Conservation (phyloP, 768 basidiomycete species). For the Trametes punicea region DNA sequence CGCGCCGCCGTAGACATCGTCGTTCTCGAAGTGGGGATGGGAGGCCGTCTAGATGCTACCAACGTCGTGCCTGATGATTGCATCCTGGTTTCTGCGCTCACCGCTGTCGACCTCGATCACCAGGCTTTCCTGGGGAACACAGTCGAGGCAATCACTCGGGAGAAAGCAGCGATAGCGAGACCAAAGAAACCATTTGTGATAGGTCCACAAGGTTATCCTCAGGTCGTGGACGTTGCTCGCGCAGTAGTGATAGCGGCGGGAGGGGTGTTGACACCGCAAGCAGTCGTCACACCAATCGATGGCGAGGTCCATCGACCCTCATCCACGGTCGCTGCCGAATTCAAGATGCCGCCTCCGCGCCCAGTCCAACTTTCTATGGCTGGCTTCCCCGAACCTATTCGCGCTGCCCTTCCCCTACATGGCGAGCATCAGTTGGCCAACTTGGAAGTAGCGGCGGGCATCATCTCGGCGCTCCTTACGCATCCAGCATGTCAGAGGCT, state of each 20-base stretch:
- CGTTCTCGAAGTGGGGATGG: slow-evolving; percentile 93
- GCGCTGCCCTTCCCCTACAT: slow-evolving; percentile 57
- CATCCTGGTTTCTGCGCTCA: slow-evolving; percentile 77
- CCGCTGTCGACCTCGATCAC: slow-evolving; percentile 90
- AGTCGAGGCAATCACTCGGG: slow-evolving; percentile 65
- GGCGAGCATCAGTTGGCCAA: slow-evolving; percentile 88
- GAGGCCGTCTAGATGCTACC: slow-evolving; percentile 89
- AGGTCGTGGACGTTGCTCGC: slow-evolving; percentile 45
- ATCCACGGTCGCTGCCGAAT: slow-evolving; percentile 19
- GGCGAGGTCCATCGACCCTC: slow-evolving; percentile 39
- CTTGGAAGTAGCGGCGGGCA: slow-evolving; percentile 78
- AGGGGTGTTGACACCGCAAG: slow-evolving; percentile 33
- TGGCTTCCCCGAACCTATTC: slow-evolving; percentile 43
- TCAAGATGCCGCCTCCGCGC: slow-evolving; percentile 35
- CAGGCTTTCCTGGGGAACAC: slow-evolving; percentile 84
- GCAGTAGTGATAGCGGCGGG: slow-evolving; percentile 40
- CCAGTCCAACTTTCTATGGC: slow-evolving; percentile 42
- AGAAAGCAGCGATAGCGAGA: slow-evolving; percentile 83
- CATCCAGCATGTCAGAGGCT: slow-evolving; percentile 48
- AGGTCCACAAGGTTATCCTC: slow-evolving; percentile 54
- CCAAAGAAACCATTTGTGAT: slow-evolving; percentile 59
- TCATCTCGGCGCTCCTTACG: slow-evolving; percentile 53
- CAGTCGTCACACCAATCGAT: slow-evolving; percentile 33
- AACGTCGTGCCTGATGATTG: slow-evolving; percentile 74
- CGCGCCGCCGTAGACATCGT: slow-evolving; percentile 67